A percentile compares a stretch with the other conserved stretches of the same genome.
Evolutionary conservation across 148 eudicot species (phyloP).

Genomic region (Chenopodium suecicum): DNA sequence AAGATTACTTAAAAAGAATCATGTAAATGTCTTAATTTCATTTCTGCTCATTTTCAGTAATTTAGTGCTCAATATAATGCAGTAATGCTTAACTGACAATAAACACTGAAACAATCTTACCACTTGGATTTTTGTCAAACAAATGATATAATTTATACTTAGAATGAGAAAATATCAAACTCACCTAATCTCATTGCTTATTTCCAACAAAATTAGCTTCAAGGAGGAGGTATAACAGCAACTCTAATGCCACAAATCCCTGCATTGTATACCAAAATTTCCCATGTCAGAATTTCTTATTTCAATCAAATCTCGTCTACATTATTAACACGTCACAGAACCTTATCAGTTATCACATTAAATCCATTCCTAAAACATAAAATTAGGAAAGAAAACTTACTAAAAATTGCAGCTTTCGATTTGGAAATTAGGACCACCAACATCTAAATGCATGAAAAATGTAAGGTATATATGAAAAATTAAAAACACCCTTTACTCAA

Average conservation of each 20-base stretch:
- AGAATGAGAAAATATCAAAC: slow-evolving; percentile 19
- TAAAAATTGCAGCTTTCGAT: slow-evolving; percentile 33
- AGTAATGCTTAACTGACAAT: neutral
- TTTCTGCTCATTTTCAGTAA: neutral
- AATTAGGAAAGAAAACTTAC: slow-evolving; percentile 24
- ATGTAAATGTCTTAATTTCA: neutral
- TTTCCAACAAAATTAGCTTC: slow-evolving; percentile 23
- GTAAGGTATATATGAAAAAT: slow-evolving; percentile 27
- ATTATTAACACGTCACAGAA: neutral
- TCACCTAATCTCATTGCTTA: slow-evolving; percentile 51
- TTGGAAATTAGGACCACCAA: slow-evolving; percentile 14
- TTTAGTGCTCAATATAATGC: slow-evolving; percentile 4
- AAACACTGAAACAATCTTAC: slow-evolving; percentile 6
- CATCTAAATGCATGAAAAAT: slow-evolving; percentile 21
- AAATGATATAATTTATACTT: neutral
- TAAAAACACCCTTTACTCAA: slow-evolving; percentile 20
- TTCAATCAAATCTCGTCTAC: neutral
- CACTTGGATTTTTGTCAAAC: slow-evolving; percentile 13
- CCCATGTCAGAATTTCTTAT: neutral
- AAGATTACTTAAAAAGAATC: neutral
- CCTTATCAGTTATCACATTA: slow-evolving; percentile 16
- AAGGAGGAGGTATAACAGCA: neutral
- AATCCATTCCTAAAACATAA: slow-evolving; percentile 12
- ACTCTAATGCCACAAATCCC: slow-evolving; percentile 28
- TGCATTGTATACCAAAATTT: slow-evolving; percentile 30